Evolutionary conservation across 2,329 filamentous ascomycete species (phyloP).

Genomic region (Colletotrichum tropicicola): DNA sequence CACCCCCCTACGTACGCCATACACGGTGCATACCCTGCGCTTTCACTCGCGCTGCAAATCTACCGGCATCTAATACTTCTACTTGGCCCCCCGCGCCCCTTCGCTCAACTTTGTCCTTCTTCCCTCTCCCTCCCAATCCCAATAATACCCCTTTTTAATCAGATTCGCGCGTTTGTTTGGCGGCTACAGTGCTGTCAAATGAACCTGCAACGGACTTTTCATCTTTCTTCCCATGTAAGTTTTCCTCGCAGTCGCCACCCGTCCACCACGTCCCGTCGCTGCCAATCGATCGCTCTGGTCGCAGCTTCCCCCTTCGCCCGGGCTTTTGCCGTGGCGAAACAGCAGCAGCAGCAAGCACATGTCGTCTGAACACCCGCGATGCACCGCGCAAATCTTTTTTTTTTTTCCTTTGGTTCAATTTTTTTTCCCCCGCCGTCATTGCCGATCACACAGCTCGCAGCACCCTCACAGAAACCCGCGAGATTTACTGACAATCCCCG

Average conservation of each 20-base stretch:
- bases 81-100: slow-evolving; percentile 17
- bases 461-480: not conserved
- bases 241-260: not conserved
- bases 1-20: too few species aligned
- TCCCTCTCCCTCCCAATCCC: slow-evolving; percentile 33
- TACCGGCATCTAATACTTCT: slow-evolving; percentile 26
- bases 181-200: slow-evolving; percentile 90
- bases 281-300: not conserved
- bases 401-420: not conserved
- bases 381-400: slow-evolving; percentile 14
- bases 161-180: slow-evolving; percentile 87
- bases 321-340: slow-evolving; percentile 18
- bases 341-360: not conserved
- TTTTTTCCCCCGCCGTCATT: not conserved
- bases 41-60: slow-evolving; percentile 3
- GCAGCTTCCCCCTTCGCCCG: not conserved
- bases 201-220: slow-evolving; percentile 86
- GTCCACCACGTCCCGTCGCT: not conserved
- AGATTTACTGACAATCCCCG: slow-evolving; percentile 34
- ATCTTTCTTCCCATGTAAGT: slow-evolving; percentile 71
- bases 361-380: slow-evolving; percentile 16
- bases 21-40: too few species aligned
- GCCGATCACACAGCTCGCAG: slow-evolving; percentile 3
- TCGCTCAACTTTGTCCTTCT: not conserved
- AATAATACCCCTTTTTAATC: slow-evolving; percentile 25